phyloP scores from a whole-genome alignment of 2,329 filamentous ascomycete species.

The Pyrenophora seminiperda region DNA sequence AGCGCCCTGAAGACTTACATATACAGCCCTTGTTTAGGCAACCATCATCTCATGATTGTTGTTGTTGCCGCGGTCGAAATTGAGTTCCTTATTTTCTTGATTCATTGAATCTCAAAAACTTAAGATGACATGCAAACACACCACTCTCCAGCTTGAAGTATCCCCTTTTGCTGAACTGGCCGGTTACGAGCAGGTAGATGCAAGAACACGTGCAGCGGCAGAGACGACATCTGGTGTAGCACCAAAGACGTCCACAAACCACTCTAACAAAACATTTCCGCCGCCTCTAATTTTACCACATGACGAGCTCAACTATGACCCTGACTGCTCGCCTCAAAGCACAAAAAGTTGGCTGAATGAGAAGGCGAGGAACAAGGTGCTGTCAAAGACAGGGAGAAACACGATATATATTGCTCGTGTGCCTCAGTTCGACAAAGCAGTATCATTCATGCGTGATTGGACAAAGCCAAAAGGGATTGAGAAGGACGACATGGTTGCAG shows the following conservation, averaged over 20 bases:
- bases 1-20: no score
- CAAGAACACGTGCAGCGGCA: constrained; percentile 31
- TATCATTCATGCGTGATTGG: constrained; percentile 55
- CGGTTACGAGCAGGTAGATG: constrained; percentile 40
- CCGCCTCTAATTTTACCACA: constrained; percentile 64
- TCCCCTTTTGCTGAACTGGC: constrained; percentile 46
- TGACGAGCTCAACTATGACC: constrained; percentile 63
- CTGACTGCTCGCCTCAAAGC: constrained; percentile 58
- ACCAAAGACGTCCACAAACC: neutral
- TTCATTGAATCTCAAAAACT: neutral
- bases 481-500: neutral
- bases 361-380: constrained; percentile 56
- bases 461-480: constrained; percentile 27
- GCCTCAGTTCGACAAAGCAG: constrained; percentile 49
- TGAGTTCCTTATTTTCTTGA: neutral
- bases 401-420: constrained; percentile 61
- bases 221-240: constrained; percentile 19
- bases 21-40: neutral
- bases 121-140: constrained; percentile 9
- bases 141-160: constrained; percentile 23
- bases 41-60: neutral
- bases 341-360: constrained; percentile 57
- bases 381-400: constrained; percentile 42
- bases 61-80: neutral
- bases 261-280: constrained; percentile 54